Base-by-base conservation (phyloP, 805 yeast genomes). In the Candida insectorum region DNA sequence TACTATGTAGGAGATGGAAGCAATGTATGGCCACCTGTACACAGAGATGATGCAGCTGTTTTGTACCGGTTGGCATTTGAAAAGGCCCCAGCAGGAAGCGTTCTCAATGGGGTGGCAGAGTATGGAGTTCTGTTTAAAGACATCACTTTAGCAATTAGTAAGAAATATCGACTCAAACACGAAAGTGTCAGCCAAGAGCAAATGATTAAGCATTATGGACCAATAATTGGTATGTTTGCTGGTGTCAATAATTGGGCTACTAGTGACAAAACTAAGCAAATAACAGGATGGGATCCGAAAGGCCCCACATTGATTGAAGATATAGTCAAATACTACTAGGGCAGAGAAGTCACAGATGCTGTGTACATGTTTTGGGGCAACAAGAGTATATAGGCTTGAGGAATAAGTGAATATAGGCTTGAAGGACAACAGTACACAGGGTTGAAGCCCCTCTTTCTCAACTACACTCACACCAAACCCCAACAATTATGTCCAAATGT, bases 1-100 rank as follows among this genome's bases (percentile, higher is more conserved):
- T 39, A 54, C 5, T 66, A 59, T 44, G 43, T 59, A 7, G 73
- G 68, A 9, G 62, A 54, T 21, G 34, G 40, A 9, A n/a, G 24
- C 7, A 52, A 48, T 34, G 31, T 24, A 5, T 63, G 66, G 65
- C 34, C 60, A 3, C 57, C 61, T 5, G 58, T 52, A 22, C 48
- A 56, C 31, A 45, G 48, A 7, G 16, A 21, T 3, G 71, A 65
- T 47, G 59, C 54, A n/a, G 69, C 66, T 10, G 33, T 13, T 4
- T 28, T 60, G 14, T 62, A 36, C 28, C 18, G 26, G 24, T 28
- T 34, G 14, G 29, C 25, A 6, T 7, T 14, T 13, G 37, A 34
- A 24, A 28, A 34, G 10, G 20, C 36, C 3, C 3, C 13, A 3
- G 20, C 31, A 2, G 37, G 37, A 10, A 24, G 23, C n/a, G 22